Percentiles rank a stretch among this genome's conserved stretches.
These are phyloP conservation scores for Tetraselmis chui DNA, from an alignment of 139 green algal genomes.

Conservation along the genomic window DNA sequence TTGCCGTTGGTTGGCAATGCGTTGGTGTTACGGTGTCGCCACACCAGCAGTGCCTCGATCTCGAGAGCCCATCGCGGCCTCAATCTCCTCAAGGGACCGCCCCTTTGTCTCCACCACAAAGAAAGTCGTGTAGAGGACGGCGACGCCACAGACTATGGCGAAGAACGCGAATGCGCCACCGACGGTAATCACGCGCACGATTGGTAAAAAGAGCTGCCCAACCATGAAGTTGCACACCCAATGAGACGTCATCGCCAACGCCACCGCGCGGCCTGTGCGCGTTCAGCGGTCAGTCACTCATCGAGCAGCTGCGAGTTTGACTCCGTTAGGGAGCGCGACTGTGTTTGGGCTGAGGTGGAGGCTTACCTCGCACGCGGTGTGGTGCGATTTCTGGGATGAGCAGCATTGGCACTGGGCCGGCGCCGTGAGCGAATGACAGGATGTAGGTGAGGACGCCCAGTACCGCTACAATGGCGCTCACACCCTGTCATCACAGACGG, in stretches of 20 bases:
- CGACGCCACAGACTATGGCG: conserved; percentile 54
- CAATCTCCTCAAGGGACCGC: conserved; percentile 71
- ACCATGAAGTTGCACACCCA: conserved; percentile 84
- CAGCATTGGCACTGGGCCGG: conserved; percentile 82
- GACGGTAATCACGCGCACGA: conserved; percentile 32
- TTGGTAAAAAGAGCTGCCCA: conserved; percentile 71
- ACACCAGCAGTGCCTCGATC: too few relatives aligned
- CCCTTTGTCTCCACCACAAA: conserved; percentile 75
- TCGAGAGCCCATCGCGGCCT: conserved; percentile 47
- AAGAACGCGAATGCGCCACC: conserved; percentile 56
- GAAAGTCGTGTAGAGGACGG: conserved; percentile 39
- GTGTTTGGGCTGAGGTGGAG: too few relatives aligned
- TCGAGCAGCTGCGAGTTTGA: too few relatives aligned
- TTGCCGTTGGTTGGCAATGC: too few relatives aligned
- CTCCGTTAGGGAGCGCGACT: too few relatives aligned
- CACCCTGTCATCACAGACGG: too few relatives aligned
- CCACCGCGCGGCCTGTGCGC: conserved; percentile 39
- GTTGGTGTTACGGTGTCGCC: too few relatives aligned
- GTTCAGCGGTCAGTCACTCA: too few relatives aligned
- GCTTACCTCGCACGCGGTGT: conserved; percentile 60
- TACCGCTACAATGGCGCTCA: conserved; percentile 52
- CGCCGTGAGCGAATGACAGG: conserved; percentile 79
- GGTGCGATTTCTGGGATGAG: conserved; percentile 87
- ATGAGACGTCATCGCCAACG: conserved; percentile 54
- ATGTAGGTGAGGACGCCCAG: conserved; percentile 84